A percentile compares a stretch with the other conserved stretches of the same genome.
These are phyloP conservation scores for Mrakia blollopis DNA, from an alignment of 768 basidiomycete species.

Conservation along the genomic window DNA sequence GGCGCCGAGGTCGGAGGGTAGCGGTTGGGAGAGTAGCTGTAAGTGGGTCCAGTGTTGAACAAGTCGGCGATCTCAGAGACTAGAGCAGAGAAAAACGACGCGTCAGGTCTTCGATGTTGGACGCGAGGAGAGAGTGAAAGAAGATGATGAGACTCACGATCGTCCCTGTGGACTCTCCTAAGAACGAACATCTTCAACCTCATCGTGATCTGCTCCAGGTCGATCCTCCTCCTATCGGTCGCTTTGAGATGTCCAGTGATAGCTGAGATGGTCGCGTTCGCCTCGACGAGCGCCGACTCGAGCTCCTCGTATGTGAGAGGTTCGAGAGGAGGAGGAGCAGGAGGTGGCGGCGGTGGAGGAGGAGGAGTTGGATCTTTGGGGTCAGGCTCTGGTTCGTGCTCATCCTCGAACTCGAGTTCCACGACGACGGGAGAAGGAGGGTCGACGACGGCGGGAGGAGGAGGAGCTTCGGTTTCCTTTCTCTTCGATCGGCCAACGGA, in stretches of 20 bases:
- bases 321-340: not conserved
- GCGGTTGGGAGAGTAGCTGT: not conserved
- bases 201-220: not conserved
- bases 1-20: not conserved
- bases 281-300: not conserved
- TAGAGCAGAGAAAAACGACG: not conserved
- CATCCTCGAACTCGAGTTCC: not conserved
- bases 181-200: not conserved
- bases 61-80: not conserved
- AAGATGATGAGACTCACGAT: not conserved
- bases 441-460: conserved; percentile 2
- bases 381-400: not conserved
- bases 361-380: not conserved
- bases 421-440: not conserved
- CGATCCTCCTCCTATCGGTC: not conserved
- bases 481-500: not conserved
- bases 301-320: not conserved
- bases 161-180: not conserved
- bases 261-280: not conserved
- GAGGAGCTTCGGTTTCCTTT: not conserved
- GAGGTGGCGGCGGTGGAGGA: not conserved
- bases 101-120: not conserved
- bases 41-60: not conserved
- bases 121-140: not conserved
- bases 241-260: not conserved